phyloP scores from a whole-genome alignment of 768 basidiomycete genomes.

The Podaxis carcinomalis region DNA sequence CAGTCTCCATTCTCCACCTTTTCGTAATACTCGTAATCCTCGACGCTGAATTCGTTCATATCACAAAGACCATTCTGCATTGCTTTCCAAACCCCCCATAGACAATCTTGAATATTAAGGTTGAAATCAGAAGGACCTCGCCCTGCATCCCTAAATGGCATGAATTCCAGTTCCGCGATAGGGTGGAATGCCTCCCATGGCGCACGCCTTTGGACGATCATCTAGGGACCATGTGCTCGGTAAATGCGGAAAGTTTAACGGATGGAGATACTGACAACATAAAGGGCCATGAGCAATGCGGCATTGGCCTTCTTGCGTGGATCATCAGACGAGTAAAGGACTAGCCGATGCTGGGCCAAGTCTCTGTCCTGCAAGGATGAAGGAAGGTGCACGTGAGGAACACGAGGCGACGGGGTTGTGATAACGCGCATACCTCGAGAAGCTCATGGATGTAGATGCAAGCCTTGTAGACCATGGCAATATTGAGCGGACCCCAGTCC shows the following conservation, averaged over 20 bases:
- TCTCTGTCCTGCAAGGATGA: constrained; percentile 59
- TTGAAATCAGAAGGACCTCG: constrained; percentile 90
- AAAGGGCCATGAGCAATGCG: constrained; percentile 90
- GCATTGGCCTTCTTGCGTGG: constrained; percentile 90
- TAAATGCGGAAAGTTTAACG: constrained; percentile 7
- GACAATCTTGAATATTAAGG: constrained; percentile 88
- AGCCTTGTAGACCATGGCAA: constrained; percentile 90
- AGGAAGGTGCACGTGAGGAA: constrained; percentile 29
- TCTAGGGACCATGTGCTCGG: constrained; percentile 39
- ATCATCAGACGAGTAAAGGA: constrained; percentile 85
- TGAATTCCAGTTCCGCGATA: constrained; percentile 87
- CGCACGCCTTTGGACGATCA: constrained; percentile 86
- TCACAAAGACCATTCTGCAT: constrained; percentile 92
- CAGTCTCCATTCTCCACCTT: constrained; percentile 95
- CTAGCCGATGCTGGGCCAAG: constrained; percentile 66
- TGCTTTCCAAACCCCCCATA: constrained; percentile 85
- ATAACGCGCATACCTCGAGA: constrained; percentile 53
- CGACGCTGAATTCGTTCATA: constrained; percentile 89
- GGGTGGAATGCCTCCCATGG: constrained; percentile 97
- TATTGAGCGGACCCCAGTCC: constrained; percentile 90
- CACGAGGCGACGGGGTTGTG: constrained; percentile 27
- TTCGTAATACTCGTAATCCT: constrained; percentile 92
- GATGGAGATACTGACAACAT: constrained; percentile 58
- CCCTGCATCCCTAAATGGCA: constrained; percentile 95
- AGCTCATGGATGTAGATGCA: constrained; percentile 91